Percentiles rank a stretch among this genome's conserved stretches.
Conservation (phyloP, 768 basidiomycete genomes). For the Tricholoma terreum region DNA sequence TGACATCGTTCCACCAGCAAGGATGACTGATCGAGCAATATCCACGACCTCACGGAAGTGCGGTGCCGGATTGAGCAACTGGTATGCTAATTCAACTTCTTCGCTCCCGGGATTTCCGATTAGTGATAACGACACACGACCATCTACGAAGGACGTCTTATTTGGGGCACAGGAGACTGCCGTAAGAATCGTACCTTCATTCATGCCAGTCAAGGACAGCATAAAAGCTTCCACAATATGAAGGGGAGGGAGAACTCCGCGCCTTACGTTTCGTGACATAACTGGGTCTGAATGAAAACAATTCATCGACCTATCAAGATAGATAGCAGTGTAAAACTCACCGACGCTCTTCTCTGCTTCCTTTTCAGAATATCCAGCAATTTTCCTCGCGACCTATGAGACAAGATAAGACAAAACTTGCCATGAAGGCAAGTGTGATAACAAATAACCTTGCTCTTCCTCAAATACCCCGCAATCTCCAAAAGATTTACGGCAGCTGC, state of each 20-base stretch:
- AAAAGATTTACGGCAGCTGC: conserved; percentile 77
- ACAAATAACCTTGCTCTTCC: conserved; percentile 72
- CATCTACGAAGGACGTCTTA: conserved; percentile 47
- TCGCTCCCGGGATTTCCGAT: conserved; percentile 34
- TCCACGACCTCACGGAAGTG: conserved; percentile 84
- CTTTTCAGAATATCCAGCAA: conserved; percentile 80
- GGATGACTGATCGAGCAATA: conserved; percentile 74
- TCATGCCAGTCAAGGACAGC: conserved; percentile 70
- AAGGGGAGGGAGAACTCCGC: conserved; percentile 65
- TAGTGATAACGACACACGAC: conserved; percentile 64
- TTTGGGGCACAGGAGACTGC: neutral
- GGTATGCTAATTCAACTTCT: conserved; percentile 77
- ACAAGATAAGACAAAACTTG: neutral
- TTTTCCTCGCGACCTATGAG: conserved; percentile 66
- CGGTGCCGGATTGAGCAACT: conserved; percentile 88
- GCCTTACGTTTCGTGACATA: conserved; percentile 18
- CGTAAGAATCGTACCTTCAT: conserved; percentile 45
- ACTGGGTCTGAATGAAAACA: neutral
- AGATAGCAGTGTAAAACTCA: conserved; percentile 12
- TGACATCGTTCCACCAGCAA: conserved; percentile 98
- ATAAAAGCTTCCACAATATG: conserved; percentile 80
- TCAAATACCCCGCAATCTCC: conserved; percentile 79
- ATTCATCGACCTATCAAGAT: neutral
- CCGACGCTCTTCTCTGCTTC: conserved; percentile 43
- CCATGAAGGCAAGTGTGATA: neutral